These are phyloP conservation scores for Rhizopus microsporus DNA, from an alignment of 371 early-diverging fungal species.

Conservation along the genomic window DNA sequence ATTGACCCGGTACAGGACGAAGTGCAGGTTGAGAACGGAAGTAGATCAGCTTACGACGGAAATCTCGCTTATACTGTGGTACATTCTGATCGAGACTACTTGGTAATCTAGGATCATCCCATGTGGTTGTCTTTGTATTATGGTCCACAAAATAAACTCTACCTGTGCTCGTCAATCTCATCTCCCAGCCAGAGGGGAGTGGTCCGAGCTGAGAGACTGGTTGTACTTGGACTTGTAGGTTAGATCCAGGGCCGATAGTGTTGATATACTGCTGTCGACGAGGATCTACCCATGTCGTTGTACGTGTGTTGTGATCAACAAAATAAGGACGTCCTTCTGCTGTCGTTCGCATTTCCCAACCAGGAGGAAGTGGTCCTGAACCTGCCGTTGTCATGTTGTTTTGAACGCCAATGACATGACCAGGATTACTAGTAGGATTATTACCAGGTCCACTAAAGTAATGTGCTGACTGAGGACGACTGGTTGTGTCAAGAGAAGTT, in stretches of 20 bases:
- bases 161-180: conserved; percentile 93
- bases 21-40: conserved; percentile 93
- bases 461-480: conserved; percentile 31
- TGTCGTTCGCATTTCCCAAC: conserved; percentile 70
- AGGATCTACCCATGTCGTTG: conserved; percentile 96
- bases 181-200: conserved; percentile 96
- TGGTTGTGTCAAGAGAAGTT: conserved; percentile 23
- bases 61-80: conserved; percentile 98
- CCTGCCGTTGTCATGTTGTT: conserved; percentile 65
- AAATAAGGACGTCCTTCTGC: conserved; percentile 93
- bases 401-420: conserved; percentile 11
- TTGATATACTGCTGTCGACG: conserved; percentile 68
- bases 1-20: conserved; percentile 90
- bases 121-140: conserved; percentile 91
- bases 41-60: conserved; percentile 93
- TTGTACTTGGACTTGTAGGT: conserved; percentile 65
- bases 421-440: conserved; percentile 14
- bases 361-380: conserved; percentile 59
- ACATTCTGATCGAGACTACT: conserved; percentile 92
- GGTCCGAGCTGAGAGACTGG: conserved; percentile 82
- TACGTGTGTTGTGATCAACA: conserved; percentile 96
- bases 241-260: conserved; percentile 54
- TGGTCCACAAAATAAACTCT: conserved; percentile 94
- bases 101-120: conserved; percentile 97
- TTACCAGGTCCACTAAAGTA: conserved; percentile 23